Conservation (phyloP, 495 filamentous ascomycete species). For the Parmelia sp. region DNA sequence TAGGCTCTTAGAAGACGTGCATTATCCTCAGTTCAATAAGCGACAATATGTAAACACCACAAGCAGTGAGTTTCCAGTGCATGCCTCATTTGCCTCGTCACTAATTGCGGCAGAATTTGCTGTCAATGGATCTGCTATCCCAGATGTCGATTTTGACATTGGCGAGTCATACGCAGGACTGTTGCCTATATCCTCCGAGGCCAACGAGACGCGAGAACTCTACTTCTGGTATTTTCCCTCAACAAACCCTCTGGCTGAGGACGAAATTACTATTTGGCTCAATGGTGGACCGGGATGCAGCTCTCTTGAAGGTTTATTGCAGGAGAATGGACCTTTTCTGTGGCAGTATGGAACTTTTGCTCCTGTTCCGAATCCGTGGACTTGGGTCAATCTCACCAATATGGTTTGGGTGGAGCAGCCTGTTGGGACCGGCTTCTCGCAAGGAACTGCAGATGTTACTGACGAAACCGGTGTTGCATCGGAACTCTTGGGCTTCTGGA, state of each 20-base stretch:
- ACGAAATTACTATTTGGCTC: slow-evolving; percentile 60
- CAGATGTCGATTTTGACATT: slow-evolving; percentile 67
- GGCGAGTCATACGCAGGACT: slow-evolving; percentile 71
- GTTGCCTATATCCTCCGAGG: slow-evolving; percentile 56
- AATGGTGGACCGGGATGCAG: slow-evolving; percentile 68
- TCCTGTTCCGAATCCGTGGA: slow-evolving; percentile 59
- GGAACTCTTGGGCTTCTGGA: slow-evolving; percentile 67
- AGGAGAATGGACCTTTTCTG: slow-evolving; percentile 70
- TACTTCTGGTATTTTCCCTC: slow-evolving; percentile 78
- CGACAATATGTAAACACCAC: slow-evolving; percentile 19
- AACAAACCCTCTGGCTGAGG: slow-evolving; percentile 40
- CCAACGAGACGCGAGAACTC: slow-evolving; percentile 50
- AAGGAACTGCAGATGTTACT: slow-evolving; percentile 53
- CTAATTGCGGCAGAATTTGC: slow-evolving; percentile 42
- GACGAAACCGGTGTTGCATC: slow-evolving; percentile 58
- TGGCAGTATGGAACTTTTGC: slow-evolving; percentile 64
- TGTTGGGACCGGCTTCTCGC: slow-evolving; percentile 66
- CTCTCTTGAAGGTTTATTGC: slow-evolving; percentile 61
- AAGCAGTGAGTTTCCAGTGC: slow-evolving; percentile 6
- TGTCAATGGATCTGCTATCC: slow-evolving; percentile 61
- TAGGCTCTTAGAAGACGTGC: slow-evolving; percentile 7
- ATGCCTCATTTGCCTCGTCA: background rate
- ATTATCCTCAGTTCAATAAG: slow-evolving; percentile 13
- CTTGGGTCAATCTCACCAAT: slow-evolving; percentile 70
- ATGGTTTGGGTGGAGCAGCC: slow-evolving; percentile 63